Evolutionary conservation across 208 protist species (phyloP), one percentile per base, ranked within the genome.

Genomic region (Balamuthia mandrillaris): DNA sequence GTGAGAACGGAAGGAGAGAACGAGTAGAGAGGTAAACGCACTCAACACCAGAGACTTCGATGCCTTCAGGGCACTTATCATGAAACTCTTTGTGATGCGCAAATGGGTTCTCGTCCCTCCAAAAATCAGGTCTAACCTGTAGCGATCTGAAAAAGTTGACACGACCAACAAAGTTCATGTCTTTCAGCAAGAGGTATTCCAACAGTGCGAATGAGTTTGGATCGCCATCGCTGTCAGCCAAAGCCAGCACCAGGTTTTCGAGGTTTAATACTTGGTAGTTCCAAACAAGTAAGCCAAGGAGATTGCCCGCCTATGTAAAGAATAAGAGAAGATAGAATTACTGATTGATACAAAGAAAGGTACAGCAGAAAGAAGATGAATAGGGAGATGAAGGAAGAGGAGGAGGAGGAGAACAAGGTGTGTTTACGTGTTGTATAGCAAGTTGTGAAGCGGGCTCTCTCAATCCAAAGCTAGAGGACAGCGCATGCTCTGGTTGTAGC

Each of bases 211-310:
- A 75, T 27, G 65, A 21, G 24, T 75, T 75, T 37, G 37, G 31
- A 44, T 75, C 65, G 21, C 35, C 65, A 31, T 75, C 65, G 9
- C 65, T 75, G 65, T 75, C 65, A 37, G 52, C 52, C 39, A 75
- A 27, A 2, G 65, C 65, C 35, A 52, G 65, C 41, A 75, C 3
- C 7, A 75, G 24, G 39, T 52, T 33, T 31, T 75, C 65, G 42
- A 75, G 52, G 10, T 44, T 37, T 0, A 33, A 37, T 21, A 75
- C 35, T 37, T 51, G 45, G 65, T 75, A 75, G 10, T 75, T 37
- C 65, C 65, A 75, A 3, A 78, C 42, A 12, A 78, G 3, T 49
- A 44, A 60, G 41, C 41, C 65, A 37, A 75, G 18, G 3, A 75
- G 27, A 3, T 44, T 44, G 10, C 65, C 65, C 2, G 65, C 52